These are phyloP conservation scores for Macadamia tetraphylla DNA, from an alignment of 164 flowering plant species.

Conservation along the genomic window DNA sequence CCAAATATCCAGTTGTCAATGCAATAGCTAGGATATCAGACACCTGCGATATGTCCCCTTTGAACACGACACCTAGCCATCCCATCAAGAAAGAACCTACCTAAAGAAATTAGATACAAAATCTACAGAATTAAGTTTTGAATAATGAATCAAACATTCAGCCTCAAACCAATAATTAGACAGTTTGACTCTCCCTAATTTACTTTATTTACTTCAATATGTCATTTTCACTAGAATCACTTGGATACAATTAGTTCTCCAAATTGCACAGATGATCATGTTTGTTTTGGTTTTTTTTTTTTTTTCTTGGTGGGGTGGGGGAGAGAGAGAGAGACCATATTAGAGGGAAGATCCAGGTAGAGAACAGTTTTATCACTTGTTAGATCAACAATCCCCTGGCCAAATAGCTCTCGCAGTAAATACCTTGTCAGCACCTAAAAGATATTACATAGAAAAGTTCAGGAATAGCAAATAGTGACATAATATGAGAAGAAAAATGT, in stretches of 20 bases:
- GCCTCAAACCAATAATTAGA: not conserved
- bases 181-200: not conserved
- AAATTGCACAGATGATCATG: no score
- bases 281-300: no score
- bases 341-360: slow-evolving; percentile 91
- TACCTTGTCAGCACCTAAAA: slow-evolving; percentile 77
- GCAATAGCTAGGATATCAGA: slow-evolving; percentile 79
- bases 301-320: no score
- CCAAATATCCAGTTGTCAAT: slow-evolving; percentile 83
- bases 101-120: slow-evolving; percentile 21
- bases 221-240: no score
- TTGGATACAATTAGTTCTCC: no score
- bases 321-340: slow-evolving; percentile 30
- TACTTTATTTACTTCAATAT: no score
- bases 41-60: slow-evolving; percentile 47
- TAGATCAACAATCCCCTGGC: slow-evolving; percentile 51
- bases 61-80: slow-evolving; percentile 88
- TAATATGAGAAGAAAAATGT: no score
- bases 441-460: no score
- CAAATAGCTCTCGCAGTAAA: slow-evolving; percentile 67
- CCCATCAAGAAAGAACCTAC: slow-evolving; percentile 97
- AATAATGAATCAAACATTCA: not conserved
- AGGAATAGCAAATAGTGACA: no score
- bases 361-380: slow-evolving; percentile 55
- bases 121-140: not conserved